Evolutionary conservation across 148 eudicot species (phyloP), one percentile per base, ranked within the genome.

Genomic region (Rheum nobile): DNA sequence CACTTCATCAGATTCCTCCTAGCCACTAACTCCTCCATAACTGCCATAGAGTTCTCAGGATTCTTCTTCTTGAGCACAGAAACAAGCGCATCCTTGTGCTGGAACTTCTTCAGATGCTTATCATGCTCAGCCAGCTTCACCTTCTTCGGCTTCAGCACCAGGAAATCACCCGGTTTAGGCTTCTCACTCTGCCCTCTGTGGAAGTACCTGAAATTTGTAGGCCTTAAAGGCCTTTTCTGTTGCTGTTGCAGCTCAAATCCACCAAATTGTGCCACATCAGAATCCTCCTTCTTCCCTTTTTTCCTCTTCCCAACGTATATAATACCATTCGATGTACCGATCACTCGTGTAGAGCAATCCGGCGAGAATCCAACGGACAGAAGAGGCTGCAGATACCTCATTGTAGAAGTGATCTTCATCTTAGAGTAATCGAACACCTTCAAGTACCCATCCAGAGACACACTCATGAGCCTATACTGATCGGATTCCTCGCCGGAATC

Each of bases 61-160:
- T 90, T 87, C 78, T 84, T 95, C 75, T 81, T 82, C 72, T 37
- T 82, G 54, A 95, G 84, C 14, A 83, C 93, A 37, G 94, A 87
- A 19, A 95, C 92, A 76, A 95, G 71, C 11, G 96, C 97, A n/a
- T 95, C 98, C 78, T 87, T 91, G n/a, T 95, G 98, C 79, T 87
- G 85, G 57, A 95, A 95, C 82, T 88, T 91, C 82, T 83, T 95
- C 85, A 95, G 75, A 38, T 90, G 74, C 81, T 87, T 91, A 76
- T 95, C 99, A 42, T 91, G 90, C 71, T 90, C 97, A 0, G 94
- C 79, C 34, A 91, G 41, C 74, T 91, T 90, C 79, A 90, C 88
- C 82, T 82, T 91, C 78, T 88, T 91, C 0, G 86, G 83, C 78
- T 82, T 87, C 77, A 82, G 54, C 42, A 91, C 68, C 86, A 91